Evolutionary conservation across 768 basidiomycete genomes (phyloP).

Genomic region (Phaffia australis): DNA sequence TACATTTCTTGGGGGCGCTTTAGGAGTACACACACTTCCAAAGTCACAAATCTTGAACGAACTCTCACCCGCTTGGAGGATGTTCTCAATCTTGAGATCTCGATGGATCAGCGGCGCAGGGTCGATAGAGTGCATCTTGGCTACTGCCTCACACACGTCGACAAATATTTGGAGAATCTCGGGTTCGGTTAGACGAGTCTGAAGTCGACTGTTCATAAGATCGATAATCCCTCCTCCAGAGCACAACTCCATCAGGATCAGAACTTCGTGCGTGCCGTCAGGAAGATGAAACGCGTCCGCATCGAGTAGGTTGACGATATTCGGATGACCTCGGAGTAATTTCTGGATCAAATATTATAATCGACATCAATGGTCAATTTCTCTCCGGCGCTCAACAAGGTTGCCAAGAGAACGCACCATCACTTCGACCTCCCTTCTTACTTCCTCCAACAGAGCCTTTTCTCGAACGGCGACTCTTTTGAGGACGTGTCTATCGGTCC

Average conservation of each 20-base stretch:
- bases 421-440: constrained; percentile 95
- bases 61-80: constrained; percentile 71
- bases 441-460: constrained; percentile 79
- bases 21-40: constrained; percentile 74
- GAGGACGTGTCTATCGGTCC: constrained; percentile 88
- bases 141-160: constrained; percentile 69
- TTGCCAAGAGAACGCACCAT: constrained; percentile 56
- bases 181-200: constrained; percentile 85
- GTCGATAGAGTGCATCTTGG: constrained; percentile 26
- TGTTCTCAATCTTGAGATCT: constrained; percentile 54
- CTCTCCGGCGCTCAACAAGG: constrained; percentile 11
- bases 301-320: constrained; percentile 91
- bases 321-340: constrained; percentile 80
- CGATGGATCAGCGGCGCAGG: constrained; percentile 41
- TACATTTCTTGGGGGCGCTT: constrained; percentile 58
- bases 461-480: constrained; percentile 90
- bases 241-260: constrained; percentile 98
- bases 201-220: constrained; percentile 94
- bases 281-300: constrained; percentile 53
- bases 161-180: constrained; percentile 97
- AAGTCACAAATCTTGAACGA: constrained; percentile 97
- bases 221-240: constrained; percentile 97
- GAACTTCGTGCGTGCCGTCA: constrained; percentile 81
- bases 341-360: constrained; percentile 46
- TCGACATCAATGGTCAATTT: constrained; percentile 16